Evolutionary conservation across 192 early-diverging fungal species (phyloP).

Genomic region (Gryganskiella cystojenkinii): DNA sequence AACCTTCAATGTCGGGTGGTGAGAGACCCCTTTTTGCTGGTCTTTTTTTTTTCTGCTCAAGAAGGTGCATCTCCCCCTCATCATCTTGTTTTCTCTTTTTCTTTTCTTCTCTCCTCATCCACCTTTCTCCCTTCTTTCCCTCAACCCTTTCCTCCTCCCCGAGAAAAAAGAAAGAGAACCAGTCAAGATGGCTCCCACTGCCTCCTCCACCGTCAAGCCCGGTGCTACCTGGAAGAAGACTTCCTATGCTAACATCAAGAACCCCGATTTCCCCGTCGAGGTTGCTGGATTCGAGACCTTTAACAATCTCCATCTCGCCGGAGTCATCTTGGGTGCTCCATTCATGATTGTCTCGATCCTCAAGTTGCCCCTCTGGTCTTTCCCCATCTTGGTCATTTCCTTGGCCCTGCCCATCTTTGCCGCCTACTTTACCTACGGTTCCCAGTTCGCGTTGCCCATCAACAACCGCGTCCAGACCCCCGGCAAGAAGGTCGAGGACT

Average conservation of each 20-base stretch:
- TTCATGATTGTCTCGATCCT: slow-evolving; percentile 70
- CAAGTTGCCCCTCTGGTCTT: slow-evolving; percentile 70
- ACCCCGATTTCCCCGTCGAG: slow-evolving; percentile 79
- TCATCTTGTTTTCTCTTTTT: background rate
- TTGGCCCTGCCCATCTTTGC: slow-evolving; percentile 82
- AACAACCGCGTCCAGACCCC: slow-evolving; percentile 80
- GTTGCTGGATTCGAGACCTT: slow-evolving; percentile 87
- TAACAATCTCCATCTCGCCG: slow-evolving; percentile 77
- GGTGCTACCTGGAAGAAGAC: slow-evolving; percentile 59
- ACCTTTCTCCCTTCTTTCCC: slow-evolving; percentile 1
- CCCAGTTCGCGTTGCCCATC: slow-evolving; percentile 71
- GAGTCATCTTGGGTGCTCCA: slow-evolving; percentile 71
- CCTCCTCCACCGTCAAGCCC: slow-evolving; percentile 49
- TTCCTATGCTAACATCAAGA: slow-evolving; percentile 62
- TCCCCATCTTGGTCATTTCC: slow-evolving; percentile 68
- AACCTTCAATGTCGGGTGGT: too few species aligned
- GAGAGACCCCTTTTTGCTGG: too few species aligned
- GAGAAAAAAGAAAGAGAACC: slow-evolving; percentile 19
- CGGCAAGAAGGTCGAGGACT: slow-evolving; percentile 83
- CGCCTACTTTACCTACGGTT: slow-evolving; percentile 72
- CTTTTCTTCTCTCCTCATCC: slow-evolving; percentile 5
- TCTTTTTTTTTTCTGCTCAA: too few species aligned
- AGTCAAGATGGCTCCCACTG: slow-evolving; percentile 33
- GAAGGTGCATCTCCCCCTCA: too few species aligned
- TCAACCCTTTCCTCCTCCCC: background rate